A percentile compares a stretch with the other conserved stretches of the same genome.
Evolutionary conservation across 2,329 filamentous ascomycete genomes (phyloP).

Genomic region (Beauveria asiatica): DNA sequence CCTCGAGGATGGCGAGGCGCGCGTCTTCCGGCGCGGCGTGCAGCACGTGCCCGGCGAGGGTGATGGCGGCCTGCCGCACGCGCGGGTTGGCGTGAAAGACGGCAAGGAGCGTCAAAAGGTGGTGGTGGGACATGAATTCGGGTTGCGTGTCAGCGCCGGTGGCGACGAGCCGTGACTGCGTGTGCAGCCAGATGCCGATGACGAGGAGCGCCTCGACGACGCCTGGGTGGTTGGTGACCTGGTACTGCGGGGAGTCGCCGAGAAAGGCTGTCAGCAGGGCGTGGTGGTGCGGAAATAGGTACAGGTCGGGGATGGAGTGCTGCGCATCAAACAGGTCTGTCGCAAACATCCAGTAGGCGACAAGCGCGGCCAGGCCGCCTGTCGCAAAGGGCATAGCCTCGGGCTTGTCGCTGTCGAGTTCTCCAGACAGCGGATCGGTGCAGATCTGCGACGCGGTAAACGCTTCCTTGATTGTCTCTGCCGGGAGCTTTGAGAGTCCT

Average conservation of each 20-base stretch:
- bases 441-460: conserved; percentile 31
- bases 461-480: conserved; percentile 37
- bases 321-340: conserved; percentile 52
- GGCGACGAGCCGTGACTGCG: conserved; percentile 34
- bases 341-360: conserved; percentile 56
- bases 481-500: conserved; percentile 40
- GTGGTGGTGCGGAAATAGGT: conserved; percentile 53
- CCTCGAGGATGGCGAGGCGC: conserved; percentile 53
- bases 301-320: conserved; percentile 42
- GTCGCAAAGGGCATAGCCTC: conserved; percentile 50
- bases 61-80: conserved; percentile 46
- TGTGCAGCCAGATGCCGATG: conserved; percentile 51
- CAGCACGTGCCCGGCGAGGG: conserved; percentile 43
- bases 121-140: conserved; percentile 52
- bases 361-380: conserved; percentile 49
- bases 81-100: conserved; percentile 48
- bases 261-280: conserved; percentile 46
- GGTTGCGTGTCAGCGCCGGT: conserved; percentile 25
- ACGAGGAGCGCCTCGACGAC: conserved; percentile 52
- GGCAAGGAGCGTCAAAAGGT: conserved; percentile 47
- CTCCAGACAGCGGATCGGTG: conserved; percentile 36
- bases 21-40: conserved; percentile 52
- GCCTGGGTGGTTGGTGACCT: conserved; percentile 42
- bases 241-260: conserved; percentile 37
- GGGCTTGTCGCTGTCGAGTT: conserved; percentile 37